Evolutionary conservation across 345 rosid species (phyloP), one percentile per base, ranked within the genome.

Genomic region (Rhodamnia argentea): DNA sequence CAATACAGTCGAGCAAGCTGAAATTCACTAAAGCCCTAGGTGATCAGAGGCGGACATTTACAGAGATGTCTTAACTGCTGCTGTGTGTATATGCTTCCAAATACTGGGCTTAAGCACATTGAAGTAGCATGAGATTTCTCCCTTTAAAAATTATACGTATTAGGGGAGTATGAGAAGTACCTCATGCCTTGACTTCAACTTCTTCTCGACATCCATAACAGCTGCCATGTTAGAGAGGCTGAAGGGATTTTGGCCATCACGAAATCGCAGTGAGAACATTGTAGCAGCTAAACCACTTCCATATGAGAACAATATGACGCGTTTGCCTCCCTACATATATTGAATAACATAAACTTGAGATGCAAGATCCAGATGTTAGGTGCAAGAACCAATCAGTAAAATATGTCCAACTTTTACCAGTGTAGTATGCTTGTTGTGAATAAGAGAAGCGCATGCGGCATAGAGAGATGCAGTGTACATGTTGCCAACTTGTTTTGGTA

Each of bases 401-500:
- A 7, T 64, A n/a, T 83, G 84, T 53, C 7, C 59, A 32, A 83
- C 84, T 27, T 56, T 90, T 94, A 97, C 99, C 98, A 95, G 86
- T 89, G 92, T 91, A 23, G 85, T 87, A 62, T 93, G 83, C 89
- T 90, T 94, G 86, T 92, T 94, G 93, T 98, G 96, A 90, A 98
- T 89, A 60, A 98, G 98, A 82, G 99, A 98, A 78, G 91, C 98
- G 89, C 95, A 95, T 70, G 99, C 99, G 16, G 98, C 98, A 84
- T 95, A 98, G 52, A 98, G 87, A 86, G 99, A 98, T 86, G 99
- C 98, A 1, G 99, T 96, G 90, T 96, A 96, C 98, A 92, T 98
- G 93, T 98, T 95, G 85, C 99, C 99, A 42, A 95, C 96, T 95
- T 94, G 93, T 87, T 98, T 98, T 50, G 99, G 99, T 82, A 98